These are phyloP conservation scores for Populus ilicifolia DNA, from an alignment of 345 rosid species.

Conservation along the genomic window DNA sequence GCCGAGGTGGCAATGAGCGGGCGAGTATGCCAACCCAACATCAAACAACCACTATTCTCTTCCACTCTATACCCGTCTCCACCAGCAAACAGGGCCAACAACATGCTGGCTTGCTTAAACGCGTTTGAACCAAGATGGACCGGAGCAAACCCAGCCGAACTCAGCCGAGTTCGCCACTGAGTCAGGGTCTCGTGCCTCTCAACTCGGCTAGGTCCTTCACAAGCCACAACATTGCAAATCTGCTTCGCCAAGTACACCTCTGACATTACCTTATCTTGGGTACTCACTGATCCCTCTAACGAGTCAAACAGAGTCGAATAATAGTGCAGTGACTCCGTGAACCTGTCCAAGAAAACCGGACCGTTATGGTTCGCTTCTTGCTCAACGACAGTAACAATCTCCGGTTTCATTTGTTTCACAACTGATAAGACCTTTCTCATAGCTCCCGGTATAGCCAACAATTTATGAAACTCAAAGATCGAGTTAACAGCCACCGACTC, in stretches of 20 bases:
- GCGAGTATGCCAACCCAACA: conserved; percentile 83
- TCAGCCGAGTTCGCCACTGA: conserved; percentile 64
- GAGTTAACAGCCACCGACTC: conserved; percentile 85
- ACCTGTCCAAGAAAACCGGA: conserved; percentile 72
- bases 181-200: conserved; percentile 71
- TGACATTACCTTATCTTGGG: conserved; percentile 63
- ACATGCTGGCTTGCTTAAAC: conserved; percentile 76
- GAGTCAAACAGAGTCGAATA: conserved; percentile 85
- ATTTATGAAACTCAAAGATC: conserved; percentile 67
- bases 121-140: conserved; percentile 78
- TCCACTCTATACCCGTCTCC: conserved; percentile 82
- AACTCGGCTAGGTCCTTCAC: conserved; percentile 69
- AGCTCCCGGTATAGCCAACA: conserved; percentile 58
- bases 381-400: conserved; percentile 70
- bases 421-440: conserved; percentile 56
- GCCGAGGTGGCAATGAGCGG: conserved; percentile 77
- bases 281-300: conserved; percentile 50
- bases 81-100: conserved; percentile 62
- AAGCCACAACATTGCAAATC: conserved; percentile 77
- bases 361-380: conserved; percentile 84
- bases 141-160: conserved; percentile 60
- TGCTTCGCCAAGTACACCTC: conserved; percentile 80
- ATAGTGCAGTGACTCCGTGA: conserved; percentile 76
- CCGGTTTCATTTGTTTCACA: conserved; percentile 62
- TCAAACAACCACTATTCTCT: conserved; percentile 65